Base-by-base conservation (phyloP, 2,329 filamentous ascomycete genomes). In the Cladosporium sp. region DNA sequence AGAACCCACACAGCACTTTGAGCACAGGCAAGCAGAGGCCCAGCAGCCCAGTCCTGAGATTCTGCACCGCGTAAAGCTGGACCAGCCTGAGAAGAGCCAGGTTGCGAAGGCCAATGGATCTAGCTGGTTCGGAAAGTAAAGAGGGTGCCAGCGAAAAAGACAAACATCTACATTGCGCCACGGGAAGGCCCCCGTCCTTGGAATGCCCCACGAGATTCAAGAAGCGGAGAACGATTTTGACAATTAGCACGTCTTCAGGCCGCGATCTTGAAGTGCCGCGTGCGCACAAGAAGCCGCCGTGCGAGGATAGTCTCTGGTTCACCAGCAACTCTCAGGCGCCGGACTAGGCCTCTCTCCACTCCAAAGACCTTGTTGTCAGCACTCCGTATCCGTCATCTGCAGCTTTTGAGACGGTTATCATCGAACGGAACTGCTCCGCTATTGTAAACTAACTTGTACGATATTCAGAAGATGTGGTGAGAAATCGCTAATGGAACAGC, bases 31-130 rank as follows among this genome's bases (percentile, higher is more conserved):
- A 24, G 71, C 69, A 41, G 65, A 73, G 65, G 54, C 41, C 49
- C 41, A 67, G 44, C 49, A 68, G 36, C 71, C 70, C 6, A 65
- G 70, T 30, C 69, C 71, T 14, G 72, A 73, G 8, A 71, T 72
- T 12, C 59, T 74, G 67, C 66, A 72, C 34, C 68, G 70, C n/a
- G 69, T 67, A 24, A 71, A 73, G 68, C 21, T 71, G 60, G 68
- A 66, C 47, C 67, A 70, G 67, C 69, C 69, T 14, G 67, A 68
- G 68, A 69, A 68, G 67, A 70, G 68, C 64, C 68, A 70, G 60
- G 52, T 64, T 38, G 66, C 67, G 28, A 66, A 69, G 64, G 59
- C 59, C 38, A 65, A 32, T 54, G 68, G 70, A 10, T 60, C 63
- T 12, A 64, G 67, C 41, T 71, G 69, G 69, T 69, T 38, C 10